Evolutionary conservation across 2,329 filamentous ascomycete genomes (phyloP), one percentile per base, ranked within the genome.

Genomic region (Didymella exigua): DNA sequence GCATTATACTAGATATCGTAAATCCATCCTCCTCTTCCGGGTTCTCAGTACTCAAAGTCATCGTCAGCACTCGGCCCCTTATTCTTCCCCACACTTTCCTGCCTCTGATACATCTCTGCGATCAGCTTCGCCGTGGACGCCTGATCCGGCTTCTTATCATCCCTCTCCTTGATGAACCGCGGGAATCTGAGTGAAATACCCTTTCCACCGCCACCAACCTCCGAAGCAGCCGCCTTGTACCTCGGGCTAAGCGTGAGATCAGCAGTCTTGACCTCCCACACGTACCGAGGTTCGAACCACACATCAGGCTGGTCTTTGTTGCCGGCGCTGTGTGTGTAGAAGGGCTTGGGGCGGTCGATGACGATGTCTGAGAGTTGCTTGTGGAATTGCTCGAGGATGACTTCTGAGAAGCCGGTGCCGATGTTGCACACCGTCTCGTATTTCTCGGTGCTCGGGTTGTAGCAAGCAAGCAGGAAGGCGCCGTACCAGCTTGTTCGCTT

Each of bases 371-470:
- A 88, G 24, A 99, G 86, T 46, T 88, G 82, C 21, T 84, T 81
- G 79, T 98, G 87, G 13, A 98, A 82, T 30, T 93, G 89, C 68
- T 96, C 90, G n/a, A 99, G 88, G 2, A 93, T 83, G n/a, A 88
- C 90, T 76, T 99, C 95, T 0, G 89, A 93, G 78, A 99, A 99
- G 2, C 95, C 95, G 0, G 95, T 99, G 63, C 95, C 95, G 67
- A 99, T 98, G 75, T 99, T 99, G 84, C 95, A 99, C 2, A 99
- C 88, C 0, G 92, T 96, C 76, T 99, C 95, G 78, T 96, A 99
- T 1, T 82, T 87, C 58, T 99, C 91, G 1, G 83, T 86, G 45
- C 77, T 81, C 0, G 89, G 79, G 75, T 97, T 98, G 80, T 96
- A 96, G 76, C 93, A 97, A 5, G 93, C 95, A 4, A 99, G 85